These are phyloP conservation scores for Tuber calosporum DNA, from an alignment of 495 filamentous ascomycete genomes.

Conservation along the genomic window DNA sequence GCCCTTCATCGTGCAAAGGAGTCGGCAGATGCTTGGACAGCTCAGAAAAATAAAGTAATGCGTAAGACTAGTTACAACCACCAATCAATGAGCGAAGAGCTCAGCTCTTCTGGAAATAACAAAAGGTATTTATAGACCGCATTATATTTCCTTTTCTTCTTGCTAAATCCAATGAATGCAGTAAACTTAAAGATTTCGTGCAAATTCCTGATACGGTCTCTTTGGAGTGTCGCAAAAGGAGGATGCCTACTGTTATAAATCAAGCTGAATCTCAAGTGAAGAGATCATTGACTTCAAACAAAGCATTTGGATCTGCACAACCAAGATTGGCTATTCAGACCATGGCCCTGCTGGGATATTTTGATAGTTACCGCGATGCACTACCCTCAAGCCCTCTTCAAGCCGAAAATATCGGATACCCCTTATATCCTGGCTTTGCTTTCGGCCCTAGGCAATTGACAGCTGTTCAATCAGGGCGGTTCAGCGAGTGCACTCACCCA, in stretches of 20 bases:
- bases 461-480: slow-evolving; percentile 10
- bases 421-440: slow-evolving; percentile 56
- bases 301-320: neutral
- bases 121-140: neutral
- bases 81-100: neutral
- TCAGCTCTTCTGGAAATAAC: neutral
- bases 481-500: slow-evolving; percentile 2
- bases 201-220: neutral
- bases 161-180: neutral
- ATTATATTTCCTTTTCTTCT: neutral
- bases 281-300: neutral
- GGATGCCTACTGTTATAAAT: neutral
- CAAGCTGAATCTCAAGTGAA: neutral
- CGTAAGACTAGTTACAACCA: slow-evolving; percentile 43
- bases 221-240: neutral
- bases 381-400: neutral
- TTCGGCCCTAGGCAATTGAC: slow-evolving; percentile 13
- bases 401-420: neutral
- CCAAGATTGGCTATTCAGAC: neutral
- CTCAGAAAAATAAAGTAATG: slow-evolving; percentile 47
- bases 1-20: slow-evolving; percentile 70
- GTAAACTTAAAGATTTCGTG: slow-evolving; percentile 1
- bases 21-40: slow-evolving; percentile 58
- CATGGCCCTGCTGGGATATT: neutral
- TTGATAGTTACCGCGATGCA: neutral